These are phyloP conservation scores for Collybiopsis luxurians DNA, from an alignment of 768 basidiomycete genomes.

Conservation along the genomic window DNA sequence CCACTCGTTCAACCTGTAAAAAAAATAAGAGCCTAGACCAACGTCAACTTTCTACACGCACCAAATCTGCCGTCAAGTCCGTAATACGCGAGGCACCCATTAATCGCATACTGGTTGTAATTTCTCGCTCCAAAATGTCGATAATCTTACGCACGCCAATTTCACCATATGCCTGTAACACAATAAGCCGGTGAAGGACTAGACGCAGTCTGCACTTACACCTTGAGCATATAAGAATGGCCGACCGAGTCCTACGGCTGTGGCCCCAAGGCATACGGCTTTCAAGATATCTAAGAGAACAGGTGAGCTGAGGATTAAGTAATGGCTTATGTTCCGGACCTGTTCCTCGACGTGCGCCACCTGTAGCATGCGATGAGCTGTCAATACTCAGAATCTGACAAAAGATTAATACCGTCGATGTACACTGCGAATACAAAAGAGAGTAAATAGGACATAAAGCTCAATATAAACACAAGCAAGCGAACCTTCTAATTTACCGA, in stretches of 20 bases:
- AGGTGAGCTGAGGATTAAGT: not conserved
- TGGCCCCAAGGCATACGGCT: conserved; percentile 87
- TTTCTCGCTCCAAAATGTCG: conserved; percentile 74
- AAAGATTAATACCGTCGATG: conserved; percentile 65
- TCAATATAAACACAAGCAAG: not conserved
- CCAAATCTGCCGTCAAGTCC: conserved; percentile 75
- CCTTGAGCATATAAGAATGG: conserved; percentile 87
- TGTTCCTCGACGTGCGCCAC: conserved; percentile 76
- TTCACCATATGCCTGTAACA: conserved; percentile 67
- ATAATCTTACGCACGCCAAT: conserved; percentile 65
- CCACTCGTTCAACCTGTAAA: conserved; percentile 56
- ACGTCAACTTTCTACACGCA: conserved; percentile 20
- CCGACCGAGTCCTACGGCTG: conserved; percentile 81
- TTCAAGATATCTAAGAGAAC: conserved; percentile 74
- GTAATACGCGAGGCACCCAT: conserved; percentile 64
- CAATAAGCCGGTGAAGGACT: not conserved
- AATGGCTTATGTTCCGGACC: conserved; percentile 35
- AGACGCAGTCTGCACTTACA: conserved; percentile 34
- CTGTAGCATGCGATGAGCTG: conserved; percentile 17
- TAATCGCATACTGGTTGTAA: conserved; percentile 72
- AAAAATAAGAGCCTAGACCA: not conserved
- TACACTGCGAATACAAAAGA: conserved; percentile 56
- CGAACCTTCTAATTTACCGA: conserved; percentile 66
- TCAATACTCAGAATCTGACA: not conserved
- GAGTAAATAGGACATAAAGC: not conserved